phyloP scores from a whole-genome alignment of 2,329 filamentous ascomycete species.

The Ramichloridium luteum region DNA sequence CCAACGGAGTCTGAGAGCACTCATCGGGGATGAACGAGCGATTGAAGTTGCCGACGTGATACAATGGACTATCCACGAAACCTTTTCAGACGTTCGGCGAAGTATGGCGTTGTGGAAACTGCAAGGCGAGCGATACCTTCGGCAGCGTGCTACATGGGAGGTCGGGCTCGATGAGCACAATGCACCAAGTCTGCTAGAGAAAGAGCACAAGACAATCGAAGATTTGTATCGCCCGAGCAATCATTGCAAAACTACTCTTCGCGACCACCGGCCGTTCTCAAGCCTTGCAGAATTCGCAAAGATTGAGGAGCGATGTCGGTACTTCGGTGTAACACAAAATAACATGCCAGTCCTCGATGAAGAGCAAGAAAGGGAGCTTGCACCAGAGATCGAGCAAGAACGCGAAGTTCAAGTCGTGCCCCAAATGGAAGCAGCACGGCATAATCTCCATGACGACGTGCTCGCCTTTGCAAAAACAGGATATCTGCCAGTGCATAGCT shows the following conservation, averaged over 20 bases:
- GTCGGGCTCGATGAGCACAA: conserved; percentile 6
- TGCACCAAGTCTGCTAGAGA: conserved; percentile 41
- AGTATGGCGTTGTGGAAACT: conserved; percentile 48
- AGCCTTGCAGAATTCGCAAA: conserved; percentile 20
- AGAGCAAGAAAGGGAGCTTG: conserved; percentile 58
- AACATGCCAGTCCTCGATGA: conserved; percentile 38
- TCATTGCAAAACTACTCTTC: conserved; percentile 1
- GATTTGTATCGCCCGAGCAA: conserved; percentile 33
- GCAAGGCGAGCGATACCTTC: conserved; percentile 43
- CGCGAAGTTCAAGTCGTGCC: conserved; percentile 39
- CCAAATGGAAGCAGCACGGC: conserved; percentile 26
- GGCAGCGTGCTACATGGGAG: not conserved
- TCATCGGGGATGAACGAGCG: conserved; percentile 4
- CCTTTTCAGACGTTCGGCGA: conserved; percentile 37
- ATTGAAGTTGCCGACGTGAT: conserved; percentile 46
- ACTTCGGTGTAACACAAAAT: conserved; percentile 14
- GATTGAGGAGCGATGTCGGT: conserved; percentile 10
- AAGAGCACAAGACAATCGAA: conserved; percentile 42
- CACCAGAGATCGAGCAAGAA: conserved; percentile 52
- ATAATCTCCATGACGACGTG: conserved; percentile 36
- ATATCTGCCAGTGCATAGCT: conserved; percentile 16
- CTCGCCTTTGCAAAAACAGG: conserved; percentile 30
- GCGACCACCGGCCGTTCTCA: not conserved
- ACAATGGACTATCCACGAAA: conserved; percentile 47
- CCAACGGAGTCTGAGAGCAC: conserved; percentile 34